Evolutionary conservation across 305 asterid genomes (phyloP).

Genomic region (Solanum chacoense): DNA sequence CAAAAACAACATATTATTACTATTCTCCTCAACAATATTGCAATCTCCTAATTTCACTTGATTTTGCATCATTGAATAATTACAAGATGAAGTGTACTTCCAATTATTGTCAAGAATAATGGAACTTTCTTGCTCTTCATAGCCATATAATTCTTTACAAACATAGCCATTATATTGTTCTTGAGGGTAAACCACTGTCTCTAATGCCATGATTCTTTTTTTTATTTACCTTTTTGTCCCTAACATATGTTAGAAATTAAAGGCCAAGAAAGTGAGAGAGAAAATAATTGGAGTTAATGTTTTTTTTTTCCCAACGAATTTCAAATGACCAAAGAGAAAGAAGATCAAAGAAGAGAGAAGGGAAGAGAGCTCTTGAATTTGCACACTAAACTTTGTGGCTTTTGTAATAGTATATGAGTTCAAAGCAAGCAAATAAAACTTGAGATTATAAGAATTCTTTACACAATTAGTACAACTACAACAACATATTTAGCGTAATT

Average conservation of each 20-base stretch:
- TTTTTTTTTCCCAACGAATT: not conserved
- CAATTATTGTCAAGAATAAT: not conserved
- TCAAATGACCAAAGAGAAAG: not conserved
- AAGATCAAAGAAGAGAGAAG: not conserved
- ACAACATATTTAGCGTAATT: not conserved
- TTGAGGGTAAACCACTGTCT: slow-evolving; percentile 5
- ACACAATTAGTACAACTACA: not conserved
- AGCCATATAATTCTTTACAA: not conserved
- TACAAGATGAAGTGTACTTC: not conserved
- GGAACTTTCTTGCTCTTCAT: not conserved
- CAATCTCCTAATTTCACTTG: not conserved
- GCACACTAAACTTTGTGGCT: not conserved
- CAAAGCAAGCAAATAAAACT: not conserved
- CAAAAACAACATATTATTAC: not conserved
- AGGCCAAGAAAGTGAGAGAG: not conserved
- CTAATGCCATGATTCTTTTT: not conserved
- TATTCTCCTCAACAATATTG: not conserved
- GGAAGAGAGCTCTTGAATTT: not conserved
- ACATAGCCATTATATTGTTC: not conserved
- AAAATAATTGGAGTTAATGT: not conserved
- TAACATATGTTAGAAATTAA: not conserved
- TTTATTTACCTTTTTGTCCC: not conserved
- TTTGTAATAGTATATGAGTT: not conserved
- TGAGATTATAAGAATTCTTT: not conserved
- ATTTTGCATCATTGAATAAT: not conserved